Evolutionary conservation across 768 basidiomycete species (phyloP).

Genomic region (Cubamyces lactineus): DNA sequence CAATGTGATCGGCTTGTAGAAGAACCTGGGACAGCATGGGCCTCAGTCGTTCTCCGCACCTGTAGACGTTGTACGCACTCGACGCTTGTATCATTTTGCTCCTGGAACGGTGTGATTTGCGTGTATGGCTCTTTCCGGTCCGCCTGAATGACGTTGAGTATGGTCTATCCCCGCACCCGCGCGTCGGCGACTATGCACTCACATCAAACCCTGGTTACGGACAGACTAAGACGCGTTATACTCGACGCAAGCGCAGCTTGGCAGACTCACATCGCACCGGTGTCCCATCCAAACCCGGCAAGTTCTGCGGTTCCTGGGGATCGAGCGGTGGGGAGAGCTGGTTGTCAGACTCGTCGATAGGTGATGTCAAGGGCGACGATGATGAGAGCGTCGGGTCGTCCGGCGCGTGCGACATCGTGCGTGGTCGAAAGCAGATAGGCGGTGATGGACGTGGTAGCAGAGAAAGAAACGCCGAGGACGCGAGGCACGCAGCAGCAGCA

Average conservation of each 20-base stretch:
- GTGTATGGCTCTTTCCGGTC: conserved; percentile 85
- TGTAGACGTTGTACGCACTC: conserved; percentile 56
- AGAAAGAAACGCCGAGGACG: conserved; percentile 1
- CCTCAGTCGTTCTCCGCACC: conserved; percentile 7
- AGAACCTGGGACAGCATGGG: conserved; percentile 56
- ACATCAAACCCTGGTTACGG: conserved; percentile 76
- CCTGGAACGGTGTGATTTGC: conserved; percentile 81
- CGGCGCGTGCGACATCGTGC: conserved; percentile 14
- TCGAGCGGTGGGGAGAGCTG: conserved; percentile 46
- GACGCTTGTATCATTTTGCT: conserved; percentile 78
- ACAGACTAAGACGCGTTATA: neutral
- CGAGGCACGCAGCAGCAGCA: neutral
- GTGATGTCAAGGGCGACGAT: conserved; percentile 39
- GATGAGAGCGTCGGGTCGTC: conserved; percentile 16
- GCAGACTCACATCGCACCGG: conserved; percentile 78
- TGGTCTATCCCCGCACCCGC: neutral
- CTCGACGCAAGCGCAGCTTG: conserved; percentile 12
- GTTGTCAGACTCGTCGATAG: conserved; percentile 67
- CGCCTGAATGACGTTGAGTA: conserved; percentile 49
- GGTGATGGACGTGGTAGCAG: conserved; percentile 19
- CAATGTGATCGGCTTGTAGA: conserved; percentile 83
- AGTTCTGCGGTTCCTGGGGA: conserved; percentile 54
- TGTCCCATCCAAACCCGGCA: conserved; percentile 69
- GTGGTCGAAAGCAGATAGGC: neutral
- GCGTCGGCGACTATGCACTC: conserved; percentile 38